phyloP scores from a whole-genome alignment of 345 rosid species.

The Eucalyptus sp. region DNA sequence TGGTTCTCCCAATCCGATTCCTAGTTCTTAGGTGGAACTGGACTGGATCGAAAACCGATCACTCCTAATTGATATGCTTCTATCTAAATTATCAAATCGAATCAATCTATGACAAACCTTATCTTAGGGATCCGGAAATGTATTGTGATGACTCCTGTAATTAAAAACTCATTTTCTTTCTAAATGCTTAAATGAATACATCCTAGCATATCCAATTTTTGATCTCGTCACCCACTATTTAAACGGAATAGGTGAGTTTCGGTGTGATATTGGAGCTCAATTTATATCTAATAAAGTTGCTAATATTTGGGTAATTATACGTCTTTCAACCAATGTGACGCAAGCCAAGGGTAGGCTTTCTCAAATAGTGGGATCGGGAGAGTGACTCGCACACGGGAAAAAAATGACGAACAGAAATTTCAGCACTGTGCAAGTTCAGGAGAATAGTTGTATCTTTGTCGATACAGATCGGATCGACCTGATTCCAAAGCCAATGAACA shows the following conservation, averaged over 20 bases:
- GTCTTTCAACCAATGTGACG: neutral
- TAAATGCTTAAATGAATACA: neutral
- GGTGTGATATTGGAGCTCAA: neutral
- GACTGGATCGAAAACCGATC: accelerated
- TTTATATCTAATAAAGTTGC: too few relatives aligned
- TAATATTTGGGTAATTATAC: neutral
- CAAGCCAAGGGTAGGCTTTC: too few relatives aligned
- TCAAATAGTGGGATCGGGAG: too few relatives aligned
- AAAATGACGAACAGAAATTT: too few relatives aligned
- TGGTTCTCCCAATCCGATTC: accelerated
- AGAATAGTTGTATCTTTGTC: too few relatives aligned
- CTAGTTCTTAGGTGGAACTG: accelerated
- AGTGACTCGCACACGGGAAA: too few relatives aligned
- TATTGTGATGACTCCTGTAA: neutral
- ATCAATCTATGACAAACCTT: neutral
- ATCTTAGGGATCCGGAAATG: too few relatives aligned
- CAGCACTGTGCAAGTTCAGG: too few relatives aligned
- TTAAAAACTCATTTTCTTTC: neutral
- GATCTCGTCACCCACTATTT: neutral
- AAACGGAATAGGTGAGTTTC: neutral
- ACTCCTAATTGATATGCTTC: too few relatives aligned
- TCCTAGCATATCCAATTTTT: neutral
- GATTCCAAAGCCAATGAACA: too few relatives aligned
- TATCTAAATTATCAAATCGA: too few relatives aligned
- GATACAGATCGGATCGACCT: too few relatives aligned